Percentiles rank a stretch among this genome's conserved stretches.
Conservation (phyloP, 208 protist genomes). For the Tritrichomonas musculus region DNA sequence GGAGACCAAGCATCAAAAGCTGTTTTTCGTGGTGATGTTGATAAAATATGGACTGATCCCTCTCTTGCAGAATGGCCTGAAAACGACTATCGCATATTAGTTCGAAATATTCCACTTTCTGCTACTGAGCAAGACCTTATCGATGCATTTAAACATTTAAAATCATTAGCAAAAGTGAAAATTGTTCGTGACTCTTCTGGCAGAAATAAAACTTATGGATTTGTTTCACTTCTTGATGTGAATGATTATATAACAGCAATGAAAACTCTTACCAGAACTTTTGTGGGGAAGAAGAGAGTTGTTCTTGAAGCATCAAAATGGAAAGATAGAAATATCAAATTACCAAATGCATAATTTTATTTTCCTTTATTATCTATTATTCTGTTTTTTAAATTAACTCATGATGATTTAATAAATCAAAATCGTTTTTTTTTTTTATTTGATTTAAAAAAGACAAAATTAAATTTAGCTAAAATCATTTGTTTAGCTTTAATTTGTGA, state of each 20-base stretch:
- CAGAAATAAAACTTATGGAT: background rate
- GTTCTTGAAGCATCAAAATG: background rate
- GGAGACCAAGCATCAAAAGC: background rate
- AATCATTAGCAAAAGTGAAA: background rate
- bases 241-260: constrained; percentile 22
- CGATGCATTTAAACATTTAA: constrained; percentile 5
- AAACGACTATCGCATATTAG: constrained; percentile 3
- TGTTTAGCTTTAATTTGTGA: no score
- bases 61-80: constrained; percentile 17
- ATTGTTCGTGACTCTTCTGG: background rate
- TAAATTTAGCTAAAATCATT: no score
- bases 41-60: background rate
- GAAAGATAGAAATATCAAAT: background rate
- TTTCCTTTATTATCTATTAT: no score
- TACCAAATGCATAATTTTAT: no score
- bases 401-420: no score
- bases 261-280: background rate
- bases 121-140: background rate
- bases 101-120: background rate
- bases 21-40: background rate
- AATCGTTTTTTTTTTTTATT: no score
- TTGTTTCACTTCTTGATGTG: background rate
- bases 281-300: background rate
- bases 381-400: no score
- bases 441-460: no score